A percentile compares a stretch with the other conserved stretches of the same genome.
phyloP scores from a whole-genome alignment of 2,329 filamentous ascomycete species.

The Tolypocladium inflatum region DNA sequence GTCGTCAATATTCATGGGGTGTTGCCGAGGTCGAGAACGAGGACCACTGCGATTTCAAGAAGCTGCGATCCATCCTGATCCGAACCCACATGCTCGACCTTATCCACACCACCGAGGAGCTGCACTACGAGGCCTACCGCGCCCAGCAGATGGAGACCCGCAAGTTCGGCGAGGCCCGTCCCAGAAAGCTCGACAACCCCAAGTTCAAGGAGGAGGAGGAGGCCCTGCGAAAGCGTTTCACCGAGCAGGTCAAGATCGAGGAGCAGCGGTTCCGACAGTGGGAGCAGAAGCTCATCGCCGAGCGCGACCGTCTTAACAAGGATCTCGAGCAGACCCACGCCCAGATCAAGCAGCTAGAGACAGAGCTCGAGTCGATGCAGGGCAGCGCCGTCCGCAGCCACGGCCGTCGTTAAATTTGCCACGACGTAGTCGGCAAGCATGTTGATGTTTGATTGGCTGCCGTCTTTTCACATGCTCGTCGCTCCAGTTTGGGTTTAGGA shows the following conservation, averaged over 20 bases:
- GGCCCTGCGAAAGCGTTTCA: constrained; percentile 95
- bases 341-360: constrained; percentile 83
- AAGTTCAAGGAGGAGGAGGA: constrained; percentile 99
- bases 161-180: constrained; percentile 96
- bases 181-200: constrained; percentile 97
- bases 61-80: constrained; percentile 96
- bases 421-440: constrained; percentile 9
- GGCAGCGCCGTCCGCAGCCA: constrained; percentile 83
- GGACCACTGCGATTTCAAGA: constrained; percentile 99
- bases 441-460: constrained; percentile 17
- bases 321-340: constrained; percentile 97
- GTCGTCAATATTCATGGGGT: constrained; percentile 98
- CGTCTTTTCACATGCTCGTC: constrained; percentile 15
- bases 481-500: constrained; percentile 22
- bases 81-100: constrained; percentile 99
- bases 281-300: constrained; percentile 99
- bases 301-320: constrained; percentile 99
- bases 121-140: constrained; percentile 98
- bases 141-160: constrained; percentile 99
- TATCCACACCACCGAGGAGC: constrained; percentile 98
- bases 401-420: constrained; percentile 66
- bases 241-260: constrained; percentile 99
- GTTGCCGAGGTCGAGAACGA: constrained; percentile 99
- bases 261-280: constrained; percentile 98
- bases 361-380: constrained; percentile 89